phyloP scores from a whole-genome alignment of 257 asterid species.

The Penstemon barbatus region DNA sequence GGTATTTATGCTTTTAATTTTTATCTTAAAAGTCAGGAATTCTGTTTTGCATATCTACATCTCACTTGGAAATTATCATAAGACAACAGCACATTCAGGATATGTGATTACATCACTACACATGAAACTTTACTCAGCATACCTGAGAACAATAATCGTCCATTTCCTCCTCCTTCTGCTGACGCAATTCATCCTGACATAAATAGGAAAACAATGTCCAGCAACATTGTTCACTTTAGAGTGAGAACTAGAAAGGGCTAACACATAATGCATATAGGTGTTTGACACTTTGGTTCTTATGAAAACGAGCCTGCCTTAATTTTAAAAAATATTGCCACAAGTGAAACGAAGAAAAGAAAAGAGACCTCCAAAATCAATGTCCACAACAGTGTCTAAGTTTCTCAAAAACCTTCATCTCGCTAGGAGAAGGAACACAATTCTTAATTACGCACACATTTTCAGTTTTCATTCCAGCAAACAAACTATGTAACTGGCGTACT shows the following conservation, averaged over 20 bases:
- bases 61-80: conserved; percentile 15
- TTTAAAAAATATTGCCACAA: conserved; percentile 5
- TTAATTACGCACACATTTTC: neutral
- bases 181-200: conserved; percentile 88
- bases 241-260: conserved; percentile 18
- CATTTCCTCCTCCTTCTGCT: conserved; percentile 89
- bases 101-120: neutral
- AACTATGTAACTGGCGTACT: neutral
- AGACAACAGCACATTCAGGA: conserved; percentile 13
- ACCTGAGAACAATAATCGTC: conserved; percentile 99
- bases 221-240: conserved; percentile 12
- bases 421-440: conserved; percentile 18
- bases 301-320: neutral
- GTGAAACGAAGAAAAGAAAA: neutral
- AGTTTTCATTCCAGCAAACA: conserved; percentile 19
- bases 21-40: conserved; percentile 7
- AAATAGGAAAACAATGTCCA: conserved; percentile 26
- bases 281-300: neutral
- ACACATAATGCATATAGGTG: conserved; percentile 4
- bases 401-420: conserved; percentile 10
- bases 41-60: conserved; percentile 7
- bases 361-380: neutral
- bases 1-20: neutral
- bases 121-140: conserved; percentile 25
- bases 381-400: conserved; percentile 10